phyloP scores from a whole-genome alignment of 306 rosid species.

The Clitoria ternatea region DNA sequence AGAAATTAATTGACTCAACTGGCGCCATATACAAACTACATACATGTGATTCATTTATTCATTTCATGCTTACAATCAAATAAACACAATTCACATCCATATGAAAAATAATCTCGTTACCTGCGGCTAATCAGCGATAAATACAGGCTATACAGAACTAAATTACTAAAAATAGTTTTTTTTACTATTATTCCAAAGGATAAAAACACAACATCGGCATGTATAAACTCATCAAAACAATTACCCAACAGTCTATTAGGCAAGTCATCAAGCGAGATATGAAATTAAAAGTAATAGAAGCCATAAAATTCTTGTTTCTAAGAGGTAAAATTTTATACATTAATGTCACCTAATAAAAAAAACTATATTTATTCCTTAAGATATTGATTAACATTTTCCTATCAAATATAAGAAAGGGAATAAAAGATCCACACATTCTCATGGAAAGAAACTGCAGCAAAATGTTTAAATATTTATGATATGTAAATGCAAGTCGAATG shows the following conservation, averaged over 20 bases:
- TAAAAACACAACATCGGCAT: too few relatives aligned
- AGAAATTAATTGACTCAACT: neutral
- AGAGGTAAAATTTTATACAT: too few relatives aligned
- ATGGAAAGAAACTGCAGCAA: neutral
- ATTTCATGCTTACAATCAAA: neutral
- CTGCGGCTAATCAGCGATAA: neutral
- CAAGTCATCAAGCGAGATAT: too few relatives aligned
- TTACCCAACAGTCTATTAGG: too few relatives aligned
- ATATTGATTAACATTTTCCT: too few relatives aligned
- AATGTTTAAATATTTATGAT: neutral
- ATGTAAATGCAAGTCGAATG: neutral
- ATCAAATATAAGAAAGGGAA: neutral
- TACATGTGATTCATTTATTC: neutral
- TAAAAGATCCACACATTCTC: neutral
- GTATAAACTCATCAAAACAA: too few relatives aligned
- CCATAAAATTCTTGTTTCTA: too few relatives aligned
- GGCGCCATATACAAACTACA: neutral
- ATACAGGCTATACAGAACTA: neutral
- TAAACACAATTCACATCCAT: neutral
- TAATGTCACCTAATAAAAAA: too few relatives aligned
- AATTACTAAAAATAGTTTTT: neutral
- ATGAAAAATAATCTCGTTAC: neutral
- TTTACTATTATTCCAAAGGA: too few relatives aligned
- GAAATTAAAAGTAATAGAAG: too few relatives aligned
- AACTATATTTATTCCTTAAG: too few relatives aligned